Percentiles rank a stretch among this genome's conserved stretches.
Evolutionary conservation across 305 asterid genomes (phyloP).

Genomic region (Fraxinus baroniana): DNA sequence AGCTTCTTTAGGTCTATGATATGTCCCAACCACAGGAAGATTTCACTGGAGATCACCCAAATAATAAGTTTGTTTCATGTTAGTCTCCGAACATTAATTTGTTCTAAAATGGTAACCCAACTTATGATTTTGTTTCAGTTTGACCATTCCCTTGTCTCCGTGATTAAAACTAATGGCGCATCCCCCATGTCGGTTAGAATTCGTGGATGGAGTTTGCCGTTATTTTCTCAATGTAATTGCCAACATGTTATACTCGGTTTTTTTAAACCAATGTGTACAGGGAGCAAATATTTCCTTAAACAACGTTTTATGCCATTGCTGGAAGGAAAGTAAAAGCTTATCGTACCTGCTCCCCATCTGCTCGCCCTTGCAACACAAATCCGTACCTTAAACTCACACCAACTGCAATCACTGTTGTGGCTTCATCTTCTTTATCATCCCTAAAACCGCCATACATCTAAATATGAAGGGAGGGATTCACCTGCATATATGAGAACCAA

Average conservation of each 20-base stretch:
- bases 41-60: neutral
- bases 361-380: neutral
- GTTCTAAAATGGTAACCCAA: neutral
- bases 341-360: neutral
- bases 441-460: neutral
- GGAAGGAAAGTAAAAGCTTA: neutral
- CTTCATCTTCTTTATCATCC: neutral
- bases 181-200: neutral
- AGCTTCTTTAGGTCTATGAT: neutral
- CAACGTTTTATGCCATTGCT: neutral
- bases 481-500: neutral
- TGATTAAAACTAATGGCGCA: neutral
- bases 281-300: neutral
- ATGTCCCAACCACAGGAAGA: neutral
- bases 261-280: neutral
- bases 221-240: neutral
- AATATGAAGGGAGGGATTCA: neutral
- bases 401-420: neutral
- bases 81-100: neutral
- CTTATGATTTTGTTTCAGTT: neutral
- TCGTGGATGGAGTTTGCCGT: neutral
- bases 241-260: neutral
- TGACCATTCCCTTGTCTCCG: neutral
- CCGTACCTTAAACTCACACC: neutral
- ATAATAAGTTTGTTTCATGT: neutral